A percentile compares a stretch with the other conserved stretches of the same genome.
phyloP scores from a whole-genome alignment of 1,284 basidiomycete species.

The Waitea zeae region DNA sequence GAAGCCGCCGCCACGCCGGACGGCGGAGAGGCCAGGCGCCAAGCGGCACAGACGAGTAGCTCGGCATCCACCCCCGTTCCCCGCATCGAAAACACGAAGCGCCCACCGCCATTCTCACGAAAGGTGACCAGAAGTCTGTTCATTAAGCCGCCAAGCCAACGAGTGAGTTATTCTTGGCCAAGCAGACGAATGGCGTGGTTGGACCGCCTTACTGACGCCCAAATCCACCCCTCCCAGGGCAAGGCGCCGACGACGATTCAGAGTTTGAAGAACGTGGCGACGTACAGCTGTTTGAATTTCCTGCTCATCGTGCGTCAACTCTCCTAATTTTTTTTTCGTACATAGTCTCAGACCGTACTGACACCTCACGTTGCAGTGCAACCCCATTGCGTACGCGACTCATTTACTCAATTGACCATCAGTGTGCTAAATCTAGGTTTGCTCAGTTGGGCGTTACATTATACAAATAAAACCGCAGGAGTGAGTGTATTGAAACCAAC shows the following conservation, averaged over 20 bases:
- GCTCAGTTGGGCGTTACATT: slow-evolving; percentile 41
- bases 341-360: not conserved
- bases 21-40: too few relatives aligned
- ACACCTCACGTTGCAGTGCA: not conserved
- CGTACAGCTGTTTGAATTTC: not conserved
- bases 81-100: not conserved
- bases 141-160: not conserved
- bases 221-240: not conserved
- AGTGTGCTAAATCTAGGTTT: slow-evolving; percentile 33
- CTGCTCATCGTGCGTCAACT: not conserved
- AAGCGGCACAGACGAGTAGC: too few relatives aligned
- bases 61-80: too few relatives aligned
- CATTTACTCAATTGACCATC: slow-evolving; percentile 26
- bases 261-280: not conserved
- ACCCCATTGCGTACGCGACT: slow-evolving; percentile 2
- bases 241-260: not conserved
- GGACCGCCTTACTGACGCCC: too few relatives aligned
- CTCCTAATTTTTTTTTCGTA: not conserved
- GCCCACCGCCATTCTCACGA: not conserved
- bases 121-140: not conserved
- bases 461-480: slow-evolving; percentile 29
- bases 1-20: not conserved
- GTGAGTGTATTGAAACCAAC: slow-evolving; percentile 9
- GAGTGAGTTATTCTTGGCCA: not conserved
- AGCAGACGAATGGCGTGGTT: not conserved